phyloP scores from a whole-genome alignment of 78 protist genomes.

The Dictyostelium capitatum region DNA sequence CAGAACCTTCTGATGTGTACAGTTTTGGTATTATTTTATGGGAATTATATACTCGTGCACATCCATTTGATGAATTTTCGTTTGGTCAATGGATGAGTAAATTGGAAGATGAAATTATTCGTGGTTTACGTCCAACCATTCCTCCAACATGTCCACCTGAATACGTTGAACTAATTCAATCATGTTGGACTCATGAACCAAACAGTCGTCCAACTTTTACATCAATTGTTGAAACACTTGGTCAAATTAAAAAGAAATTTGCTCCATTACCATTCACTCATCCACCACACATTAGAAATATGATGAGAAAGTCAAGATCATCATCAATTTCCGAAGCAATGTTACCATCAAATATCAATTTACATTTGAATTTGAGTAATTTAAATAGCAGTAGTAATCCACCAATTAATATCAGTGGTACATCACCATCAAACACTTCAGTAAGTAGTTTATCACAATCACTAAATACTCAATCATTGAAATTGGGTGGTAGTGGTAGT shows the following conservation, averaged over 20 bases:
- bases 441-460: background rate
- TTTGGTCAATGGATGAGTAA: constrained; percentile 84
- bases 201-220: constrained; percentile 77
- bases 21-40: constrained; percentile 83
- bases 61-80: constrained; percentile 80
- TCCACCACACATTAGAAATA: constrained; percentile 48
- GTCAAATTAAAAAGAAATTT: constrained; percentile 51
- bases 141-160: constrained; percentile 71
- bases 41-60: constrained; percentile 73
- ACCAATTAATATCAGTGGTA: background rate
- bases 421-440: constrained; percentile 5
- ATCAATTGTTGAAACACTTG: constrained; percentile 35
- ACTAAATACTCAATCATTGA: background rate
- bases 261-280: constrained; percentile 53
- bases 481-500: background rate
- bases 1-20: constrained; percentile 81
- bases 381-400: background rate
- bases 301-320: constrained; percentile 50
- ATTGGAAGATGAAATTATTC: constrained; percentile 77
- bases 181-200: constrained; percentile 82
- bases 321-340: constrained; percentile 63
- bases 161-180: constrained; percentile 59
- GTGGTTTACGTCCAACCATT: constrained; percentile 77
- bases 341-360: constrained; percentile 2
- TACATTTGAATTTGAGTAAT: background rate